These are phyloP conservation scores for Quambalaria eucalypti DNA, from an alignment of 1,284 basidiomycete genomes.

Conservation along the genomic window DNA sequence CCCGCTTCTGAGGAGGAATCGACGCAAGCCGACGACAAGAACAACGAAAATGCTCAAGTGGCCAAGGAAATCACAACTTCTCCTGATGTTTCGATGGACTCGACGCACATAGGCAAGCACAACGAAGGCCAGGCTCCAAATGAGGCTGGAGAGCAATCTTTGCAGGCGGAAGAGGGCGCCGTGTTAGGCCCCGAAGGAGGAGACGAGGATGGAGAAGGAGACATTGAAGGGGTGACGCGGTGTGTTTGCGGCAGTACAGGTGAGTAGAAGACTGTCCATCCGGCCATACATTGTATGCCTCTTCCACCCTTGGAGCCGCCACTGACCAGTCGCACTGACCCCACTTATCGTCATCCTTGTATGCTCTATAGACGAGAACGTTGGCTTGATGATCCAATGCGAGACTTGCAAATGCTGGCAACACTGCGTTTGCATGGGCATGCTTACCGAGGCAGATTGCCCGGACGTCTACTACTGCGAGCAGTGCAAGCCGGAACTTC, in stretches of 20 bases:
- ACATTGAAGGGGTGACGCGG: slow-evolving; percentile 73
- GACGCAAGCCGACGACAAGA: slow-evolving; percentile 5
- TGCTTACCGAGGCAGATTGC: slow-evolving; percentile 65
- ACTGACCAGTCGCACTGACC: neutral
- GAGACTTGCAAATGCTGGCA: slow-evolving; percentile 97
- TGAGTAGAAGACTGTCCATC: slow-evolving; percentile 51
- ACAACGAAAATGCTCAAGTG: slow-evolving; percentile 14
- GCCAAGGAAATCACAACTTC: too few relatives aligned
- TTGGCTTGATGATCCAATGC: slow-evolving; percentile 87
- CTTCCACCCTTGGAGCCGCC: neutral
- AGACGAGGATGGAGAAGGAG: slow-evolving; percentile 53
- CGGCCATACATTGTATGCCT: neutral
- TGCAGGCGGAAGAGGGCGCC: too few relatives aligned
- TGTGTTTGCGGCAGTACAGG: slow-evolving; percentile 86
- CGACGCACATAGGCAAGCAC: too few relatives aligned
- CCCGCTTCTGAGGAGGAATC: slow-evolving; percentile 7
- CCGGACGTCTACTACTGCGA: slow-evolving; percentile 72
- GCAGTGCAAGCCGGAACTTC: slow-evolving; percentile 77
- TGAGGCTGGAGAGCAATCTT: too few relatives aligned
- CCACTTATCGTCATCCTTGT: slow-evolving; percentile 15
- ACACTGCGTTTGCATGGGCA: slow-evolving; percentile 93
- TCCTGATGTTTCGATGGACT: too few relatives aligned
- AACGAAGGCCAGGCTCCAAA: too few relatives aligned
- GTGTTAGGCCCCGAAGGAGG: slow-evolving; percentile 15
- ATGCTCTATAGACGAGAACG: slow-evolving; percentile 52